Evolutionary conservation across 805 yeast species (phyloP), one percentile per base, ranked within the genome.

Genomic region (Candida chauliodis): DNA sequence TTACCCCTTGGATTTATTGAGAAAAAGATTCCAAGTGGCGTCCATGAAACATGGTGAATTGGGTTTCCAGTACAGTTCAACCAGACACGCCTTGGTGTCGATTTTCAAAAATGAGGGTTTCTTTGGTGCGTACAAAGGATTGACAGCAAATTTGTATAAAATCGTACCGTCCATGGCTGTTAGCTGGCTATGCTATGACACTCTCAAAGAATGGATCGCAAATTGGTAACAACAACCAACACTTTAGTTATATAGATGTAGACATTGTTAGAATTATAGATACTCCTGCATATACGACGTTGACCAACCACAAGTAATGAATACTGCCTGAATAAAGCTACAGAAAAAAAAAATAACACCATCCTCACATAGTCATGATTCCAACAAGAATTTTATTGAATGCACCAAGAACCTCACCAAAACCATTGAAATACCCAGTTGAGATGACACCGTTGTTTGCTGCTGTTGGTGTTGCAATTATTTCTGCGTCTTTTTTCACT

Each of bases 81-180:
- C 86, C 2, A 51, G 69, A 54, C 84, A 85, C 49, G 98, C 97
- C 0, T 57, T 91, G 22, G 55, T 62, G 3, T 74, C 83, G 4
- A 87, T 91, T 25, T 79, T 83, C 42, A 71, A 62, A 45, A 63
- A 70, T 15, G 98, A 91, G 58, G 97, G 97, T 1, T 65, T 71
- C 34, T 64, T 58, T 30, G 91, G 90, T 1, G 75, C 84, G 26
- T 84, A 81, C 63, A 81, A 77, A 51, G 91, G 91, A 0, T 67
- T 83, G 57, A 71, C 79, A 2, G 93, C 95, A 1, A 88, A 88
- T 54, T 69, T 87, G 56, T 81, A 85, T 69, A 91, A 90, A 56
- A 93, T 91, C 3, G 84, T 88, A 33, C 97, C 98, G 0, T 81
- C 93, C 10, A 91, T 93, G 90, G 98, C 98, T 3, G 88, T 90